phyloP scores from a whole-genome alignment of 306 rosid genomes.

The Luffa acutangula region DNA sequence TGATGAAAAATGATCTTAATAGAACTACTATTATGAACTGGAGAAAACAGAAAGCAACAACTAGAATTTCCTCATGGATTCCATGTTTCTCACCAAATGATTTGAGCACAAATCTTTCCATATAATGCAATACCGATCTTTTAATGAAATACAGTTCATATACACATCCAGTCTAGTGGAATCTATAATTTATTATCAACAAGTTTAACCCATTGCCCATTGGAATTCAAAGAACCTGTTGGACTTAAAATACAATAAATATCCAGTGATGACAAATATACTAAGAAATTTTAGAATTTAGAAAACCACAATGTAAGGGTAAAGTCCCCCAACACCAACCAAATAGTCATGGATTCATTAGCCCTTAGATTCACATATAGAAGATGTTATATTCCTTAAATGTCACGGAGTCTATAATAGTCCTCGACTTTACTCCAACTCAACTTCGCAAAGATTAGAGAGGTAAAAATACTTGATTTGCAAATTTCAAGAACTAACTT shows the following conservation, averaged over 20 bases:
- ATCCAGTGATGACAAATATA: neutral
- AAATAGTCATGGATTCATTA: neutral
- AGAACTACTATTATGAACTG: too few species aligned
- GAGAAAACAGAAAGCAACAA: too few species aligned
- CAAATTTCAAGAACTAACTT: neutral
- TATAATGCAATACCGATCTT: neutral
- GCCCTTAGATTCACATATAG: neutral
- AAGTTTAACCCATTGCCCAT: neutral
- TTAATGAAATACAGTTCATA: neutral
- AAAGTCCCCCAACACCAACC: neutral
- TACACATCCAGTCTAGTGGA: neutral
- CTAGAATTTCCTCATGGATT: neutral
- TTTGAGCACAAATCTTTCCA: neutral
- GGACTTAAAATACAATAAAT: neutral
- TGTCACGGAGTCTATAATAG: neutral
- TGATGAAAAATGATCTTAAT: too few species aligned
- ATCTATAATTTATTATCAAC: neutral
- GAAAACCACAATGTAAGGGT: neutral
- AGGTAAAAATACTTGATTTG: neutral
- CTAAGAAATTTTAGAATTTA: conserved; percentile 1
- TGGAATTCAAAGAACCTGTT: neutral
- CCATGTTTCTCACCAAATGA: neutral
- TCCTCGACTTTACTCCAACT: neutral
- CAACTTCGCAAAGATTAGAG: neutral
- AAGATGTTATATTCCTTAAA: neutral